These are phyloP conservation scores for Globisporangium mamillatum DNA, from an alignment of 352 stramenopile species.

Conservation along the genomic window DNA sequence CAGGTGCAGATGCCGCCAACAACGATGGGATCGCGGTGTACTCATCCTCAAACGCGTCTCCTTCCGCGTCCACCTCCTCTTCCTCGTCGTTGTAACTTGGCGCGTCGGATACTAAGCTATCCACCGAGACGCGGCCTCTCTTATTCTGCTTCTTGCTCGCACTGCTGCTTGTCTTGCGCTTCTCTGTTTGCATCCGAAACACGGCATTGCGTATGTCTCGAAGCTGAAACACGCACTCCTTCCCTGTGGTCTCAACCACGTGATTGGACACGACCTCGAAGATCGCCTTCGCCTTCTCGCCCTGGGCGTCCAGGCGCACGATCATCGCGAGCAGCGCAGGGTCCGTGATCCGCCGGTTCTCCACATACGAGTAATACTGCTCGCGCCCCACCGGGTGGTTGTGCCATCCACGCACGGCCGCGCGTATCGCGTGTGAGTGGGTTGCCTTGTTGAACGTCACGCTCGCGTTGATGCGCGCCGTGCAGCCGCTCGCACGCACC, in stretches of 20 bases:
- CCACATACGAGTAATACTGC: conserved; percentile 4
- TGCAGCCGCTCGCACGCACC: conserved; percentile 5
- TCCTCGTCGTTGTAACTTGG: background rate
- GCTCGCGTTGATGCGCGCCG: conserved; percentile 8
- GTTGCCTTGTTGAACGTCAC: background rate
- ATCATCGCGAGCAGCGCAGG: conserved; percentile 1
- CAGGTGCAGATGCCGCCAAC: background rate
- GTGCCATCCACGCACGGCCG: background rate
- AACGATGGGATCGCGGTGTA: too few relatives aligned
- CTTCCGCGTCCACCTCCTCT: background rate
- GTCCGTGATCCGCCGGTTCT: conserved; percentile 8
- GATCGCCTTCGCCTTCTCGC: conserved; percentile 2
- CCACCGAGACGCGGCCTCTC: background rate
- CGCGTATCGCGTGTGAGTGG: background rate
- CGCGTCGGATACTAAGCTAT: background rate
- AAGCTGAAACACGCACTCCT: background rate
- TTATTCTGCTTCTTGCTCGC: background rate
- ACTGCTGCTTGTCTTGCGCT: background rate
- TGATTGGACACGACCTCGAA: background rate
- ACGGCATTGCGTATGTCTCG: background rate
- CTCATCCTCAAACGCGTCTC: background rate
- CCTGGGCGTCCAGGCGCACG: background rate
- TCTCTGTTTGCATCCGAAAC: background rate
- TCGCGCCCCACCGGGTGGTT: background rate
- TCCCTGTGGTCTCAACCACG: background rate